Base-by-base conservation (phyloP, 805 yeast species). In the Kazachstania africana region DNA sequence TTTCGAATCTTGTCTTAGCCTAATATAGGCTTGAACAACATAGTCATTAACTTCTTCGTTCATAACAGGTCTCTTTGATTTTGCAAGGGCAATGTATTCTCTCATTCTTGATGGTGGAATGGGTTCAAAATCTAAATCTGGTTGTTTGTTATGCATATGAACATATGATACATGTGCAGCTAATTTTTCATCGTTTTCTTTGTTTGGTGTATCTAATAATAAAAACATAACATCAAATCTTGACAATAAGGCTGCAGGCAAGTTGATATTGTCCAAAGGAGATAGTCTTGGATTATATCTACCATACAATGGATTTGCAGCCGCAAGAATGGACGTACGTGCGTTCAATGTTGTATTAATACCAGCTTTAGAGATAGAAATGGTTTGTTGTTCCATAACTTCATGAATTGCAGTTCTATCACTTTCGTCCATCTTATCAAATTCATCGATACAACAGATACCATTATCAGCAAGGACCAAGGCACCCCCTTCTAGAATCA, bases 381-480 rank as follows among this genome's bases (percentile, higher is more conserved):
- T 91, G 2, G 98, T 91, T 59, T 91, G 98, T 57, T 91, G 98
- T 62, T 91, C 98, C 98, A 91, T 91, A 21, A 91, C 98, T 65
- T 88, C 98, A 59, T 88, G 97, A 50, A 91, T 91, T 2, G 97
- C 97, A 0, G 97, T 91, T 50, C 98, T 70, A 60, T 91, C 98
- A 40, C 70, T 61, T 57, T 91, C 98, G 55, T 88, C 96, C 98
- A 91, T 91, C 63, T 91, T 91, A 60, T 91, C 98, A 51, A 91
- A 91, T 65, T 91, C 98, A 70, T 91, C 98, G 53, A 91, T 91
- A 57, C 98, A 91, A 63, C 97, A 91, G 40, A 91, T 79, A 55
- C 98, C 98, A 52, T 88, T 85, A 60, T 91, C 98, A 0, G 98
- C 95, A 35, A 91, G 62, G 5, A 91, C 97, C 35, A 91, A 66